Conservation (phyloP, 176 grass and related monocot genomes). For the Bromus sterilis region DNA sequence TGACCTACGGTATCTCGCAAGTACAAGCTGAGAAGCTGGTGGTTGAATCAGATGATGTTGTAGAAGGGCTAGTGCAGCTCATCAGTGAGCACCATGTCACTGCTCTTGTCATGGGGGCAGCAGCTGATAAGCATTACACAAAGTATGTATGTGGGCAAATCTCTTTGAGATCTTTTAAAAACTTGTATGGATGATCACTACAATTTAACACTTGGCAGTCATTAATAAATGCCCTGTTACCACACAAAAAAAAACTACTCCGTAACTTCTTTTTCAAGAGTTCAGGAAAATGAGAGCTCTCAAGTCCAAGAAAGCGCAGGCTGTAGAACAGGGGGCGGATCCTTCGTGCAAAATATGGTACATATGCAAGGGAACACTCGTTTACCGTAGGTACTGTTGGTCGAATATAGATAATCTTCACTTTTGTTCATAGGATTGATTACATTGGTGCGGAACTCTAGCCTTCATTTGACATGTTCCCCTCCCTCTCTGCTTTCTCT, state of each 20-base stretch:
- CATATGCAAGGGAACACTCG: slow-evolving; percentile 33
- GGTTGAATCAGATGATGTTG: slow-evolving; percentile 11
- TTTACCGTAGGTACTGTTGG: slow-evolving; percentile 24
- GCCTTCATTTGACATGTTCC: background rate
- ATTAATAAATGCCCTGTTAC: background rate
- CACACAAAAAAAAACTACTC: background rate
- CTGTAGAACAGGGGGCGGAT: slow-evolving; percentile 29
- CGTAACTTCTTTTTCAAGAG: slow-evolving; percentile 19
- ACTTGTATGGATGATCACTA: background rate
- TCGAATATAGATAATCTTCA: background rate
- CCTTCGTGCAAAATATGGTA: slow-evolving; percentile 56
- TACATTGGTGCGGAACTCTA: background rate
- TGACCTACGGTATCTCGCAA: slow-evolving; percentile 1
- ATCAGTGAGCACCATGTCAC: slow-evolving; percentile 29
- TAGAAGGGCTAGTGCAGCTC: background rate
- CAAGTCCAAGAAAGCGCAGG: slow-evolving; percentile 40
- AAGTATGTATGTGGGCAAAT: slow-evolving; percentile 33
- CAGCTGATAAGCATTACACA: slow-evolving; percentile 50
- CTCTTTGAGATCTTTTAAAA: background rate
- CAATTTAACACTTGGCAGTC: background rate
- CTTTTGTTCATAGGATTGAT: background rate
- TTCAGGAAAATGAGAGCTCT: slow-evolving; percentile 50
- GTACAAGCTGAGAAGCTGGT: slow-evolving; percentile 52
- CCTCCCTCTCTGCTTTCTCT: too few relatives aligned
- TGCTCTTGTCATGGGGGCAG: slow-evolving; percentile 64